These are phyloP conservation scores for Silene coronaria DNA, from an alignment of 179 eudicot species.

Conservation along the genomic window DNA sequence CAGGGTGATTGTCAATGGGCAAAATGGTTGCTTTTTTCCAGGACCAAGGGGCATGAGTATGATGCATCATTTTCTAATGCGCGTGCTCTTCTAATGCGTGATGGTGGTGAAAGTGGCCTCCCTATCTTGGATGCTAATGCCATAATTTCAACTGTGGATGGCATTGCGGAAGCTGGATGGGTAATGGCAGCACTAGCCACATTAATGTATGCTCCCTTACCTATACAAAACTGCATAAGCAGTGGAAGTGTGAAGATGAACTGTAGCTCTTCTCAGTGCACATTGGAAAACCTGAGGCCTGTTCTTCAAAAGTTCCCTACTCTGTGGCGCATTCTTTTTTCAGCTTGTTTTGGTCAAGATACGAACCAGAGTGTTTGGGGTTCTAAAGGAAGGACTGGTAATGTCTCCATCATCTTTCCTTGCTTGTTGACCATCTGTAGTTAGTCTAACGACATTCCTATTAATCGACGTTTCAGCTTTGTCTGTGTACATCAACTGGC, in stretches of 20 bases:
- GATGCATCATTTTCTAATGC: conserved; percentile 95
- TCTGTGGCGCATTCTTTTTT: conserved; percentile 67
- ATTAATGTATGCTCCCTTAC: conserved; percentile 79
- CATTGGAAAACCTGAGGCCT: conserved; percentile 92
- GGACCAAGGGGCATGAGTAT: conserved; percentile 83
- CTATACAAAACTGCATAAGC: conserved; percentile 83
- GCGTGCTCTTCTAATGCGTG: conserved; percentile 60
- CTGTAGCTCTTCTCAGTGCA: conserved; percentile 76
- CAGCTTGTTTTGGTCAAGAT: conserved; percentile 87
- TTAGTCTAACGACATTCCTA: conserved; percentile 15
- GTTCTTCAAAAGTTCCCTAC: conserved; percentile 81
- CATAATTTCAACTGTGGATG: conserved; percentile 77
- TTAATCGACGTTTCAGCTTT: conserved; percentile 53
- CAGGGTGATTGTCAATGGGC: conserved; percentile 96
- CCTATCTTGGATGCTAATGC: conserved; percentile 56
- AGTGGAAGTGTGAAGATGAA: conserved; percentile 79
- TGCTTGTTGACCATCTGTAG: conserved; percentile 16
- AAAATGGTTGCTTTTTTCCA: conserved; percentile 77
- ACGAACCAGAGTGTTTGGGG: conserved; percentile 40
- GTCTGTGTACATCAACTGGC: conserved; percentile 80
- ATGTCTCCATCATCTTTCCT: conserved; percentile 16
- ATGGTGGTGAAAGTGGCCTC: conserved; percentile 40
- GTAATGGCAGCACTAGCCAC: conserved; percentile 90
- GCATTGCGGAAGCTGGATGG: conserved; percentile 93
- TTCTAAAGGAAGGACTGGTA: conserved; percentile 56